Evolutionary conservation across 768 basidiomycete genomes (phyloP).

Genomic region (Lactarius indigo): DNA sequence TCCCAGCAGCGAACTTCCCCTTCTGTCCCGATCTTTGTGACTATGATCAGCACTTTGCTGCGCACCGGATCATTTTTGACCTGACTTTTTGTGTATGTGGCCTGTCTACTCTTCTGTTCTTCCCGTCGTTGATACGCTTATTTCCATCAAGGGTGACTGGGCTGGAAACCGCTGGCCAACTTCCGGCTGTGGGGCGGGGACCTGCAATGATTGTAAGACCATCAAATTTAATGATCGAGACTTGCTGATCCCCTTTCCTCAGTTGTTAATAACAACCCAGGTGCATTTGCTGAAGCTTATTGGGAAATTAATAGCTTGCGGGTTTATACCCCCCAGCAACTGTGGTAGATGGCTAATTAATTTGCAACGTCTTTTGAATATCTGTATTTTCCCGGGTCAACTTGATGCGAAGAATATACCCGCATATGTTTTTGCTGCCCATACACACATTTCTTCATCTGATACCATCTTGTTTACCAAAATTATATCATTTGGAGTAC

Average conservation of each 20-base stretch:
- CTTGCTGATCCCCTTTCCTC: not conserved
- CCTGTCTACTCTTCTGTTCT: conserved; percentile 5
- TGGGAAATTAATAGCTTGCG: conserved; percentile 65
- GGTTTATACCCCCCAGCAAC: conserved; percentile 41
- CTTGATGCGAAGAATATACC: too few species aligned
- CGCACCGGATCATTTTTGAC: conserved; percentile 54
- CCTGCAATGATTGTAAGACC: conserved; percentile 48
- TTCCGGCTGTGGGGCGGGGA: conserved; percentile 37
- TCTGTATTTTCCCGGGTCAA: too few species aligned
- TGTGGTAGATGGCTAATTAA: not conserved
- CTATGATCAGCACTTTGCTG: conserved; percentile 50
- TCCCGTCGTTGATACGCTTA: not conserved
- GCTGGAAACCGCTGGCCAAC: conserved; percentile 14
- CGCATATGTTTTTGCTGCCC: too few species aligned
- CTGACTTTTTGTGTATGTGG: conserved; percentile 56
- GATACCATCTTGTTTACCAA: too few species aligned
- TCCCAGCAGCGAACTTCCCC: conserved; percentile 49
- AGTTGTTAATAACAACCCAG: conserved; percentile 61
- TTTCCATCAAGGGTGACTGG: conserved; percentile 22
- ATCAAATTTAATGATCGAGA: not conserved
- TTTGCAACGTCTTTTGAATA: too few species aligned
- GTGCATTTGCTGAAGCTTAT: conserved; percentile 59
- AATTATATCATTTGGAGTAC: too few species aligned
- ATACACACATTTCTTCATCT: too few species aligned
- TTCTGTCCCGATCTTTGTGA: conserved; percentile 42